Conservation (phyloP, 306 rosid genomes). For the Vachellia pachyceras region DNA sequence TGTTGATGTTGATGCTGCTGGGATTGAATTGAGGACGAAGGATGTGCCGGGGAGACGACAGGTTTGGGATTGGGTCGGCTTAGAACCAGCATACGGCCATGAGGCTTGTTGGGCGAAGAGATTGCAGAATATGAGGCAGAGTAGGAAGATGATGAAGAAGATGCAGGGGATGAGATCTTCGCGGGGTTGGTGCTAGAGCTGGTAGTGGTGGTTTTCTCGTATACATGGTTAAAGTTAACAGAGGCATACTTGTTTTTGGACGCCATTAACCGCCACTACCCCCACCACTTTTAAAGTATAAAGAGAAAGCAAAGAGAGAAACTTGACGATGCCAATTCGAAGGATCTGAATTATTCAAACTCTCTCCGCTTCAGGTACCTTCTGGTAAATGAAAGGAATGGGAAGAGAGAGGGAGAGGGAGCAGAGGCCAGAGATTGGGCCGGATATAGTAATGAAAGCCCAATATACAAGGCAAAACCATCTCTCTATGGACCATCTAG, state of each 20-base stretch:
- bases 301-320: background rate
- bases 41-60: conserved; percentile 24
- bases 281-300: background rate
- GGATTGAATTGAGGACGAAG: conserved; percentile 23
- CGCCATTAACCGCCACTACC: conserved; percentile 62
- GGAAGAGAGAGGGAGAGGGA: background rate
- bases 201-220: conserved; percentile 57
- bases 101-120: conserved; percentile 65
- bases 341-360: background rate
- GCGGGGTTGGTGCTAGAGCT: conserved; percentile 30
- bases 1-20: background rate
- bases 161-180: conserved; percentile 39
- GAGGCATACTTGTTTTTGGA: conserved; percentile 76
- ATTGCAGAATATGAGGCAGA: conserved; percentile 69
- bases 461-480: background rate
- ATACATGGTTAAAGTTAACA: conserved; percentile 77
- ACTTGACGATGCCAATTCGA: background rate
- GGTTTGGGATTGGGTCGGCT: conserved; percentile 70
- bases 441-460: background rate
- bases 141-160: conserved; percentile 49
- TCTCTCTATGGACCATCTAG: background rate
- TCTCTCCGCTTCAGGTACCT: background rate
- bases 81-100: conserved; percentile 84
- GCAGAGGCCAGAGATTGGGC: background rate
- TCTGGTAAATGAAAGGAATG: background rate